These are phyloP conservation scores for Trichoderma asperelloides DNA, from an alignment of 495 filamentous ascomycete genomes.

Conservation along the genomic window DNA sequence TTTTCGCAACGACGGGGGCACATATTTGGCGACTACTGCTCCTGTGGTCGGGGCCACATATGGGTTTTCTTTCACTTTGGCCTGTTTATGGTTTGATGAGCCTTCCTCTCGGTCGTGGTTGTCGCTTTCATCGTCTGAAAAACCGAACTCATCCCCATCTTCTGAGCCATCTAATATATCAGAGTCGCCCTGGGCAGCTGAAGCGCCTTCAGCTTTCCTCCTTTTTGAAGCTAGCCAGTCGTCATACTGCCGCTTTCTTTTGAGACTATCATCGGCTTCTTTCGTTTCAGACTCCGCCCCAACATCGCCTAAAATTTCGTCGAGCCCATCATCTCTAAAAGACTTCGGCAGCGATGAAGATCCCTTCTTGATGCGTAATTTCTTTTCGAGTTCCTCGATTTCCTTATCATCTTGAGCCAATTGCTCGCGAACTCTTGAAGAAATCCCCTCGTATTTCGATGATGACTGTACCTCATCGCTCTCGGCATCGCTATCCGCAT, in stretches of 20 bases:
- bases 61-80: slow-evolving; percentile 39
- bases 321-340: slow-evolving; percentile 79
- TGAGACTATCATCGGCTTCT: slow-evolving; percentile 48
- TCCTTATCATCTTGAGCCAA: slow-evolving; percentile 73
- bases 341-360: slow-evolving; percentile 67
- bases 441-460: slow-evolving; percentile 27
- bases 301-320: slow-evolving; percentile 66
- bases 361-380: slow-evolving; percentile 73
- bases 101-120: slow-evolving; percentile 19
- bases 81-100: slow-evolving; percentile 13
- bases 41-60: slow-evolving; percentile 40
- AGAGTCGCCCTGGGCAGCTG: slow-evolving; percentile 21
- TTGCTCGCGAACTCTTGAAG: slow-evolving; percentile 53
- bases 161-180: slow-evolving; percentile 22
- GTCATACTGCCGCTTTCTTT: slow-evolving; percentile 54
- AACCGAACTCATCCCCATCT: slow-evolving; percentile 34
- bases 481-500: slow-evolving; percentile 12
- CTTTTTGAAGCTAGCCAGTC: slow-evolving; percentile 41
- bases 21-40: slow-evolving; percentile 51
- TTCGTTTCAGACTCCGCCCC: slow-evolving; percentile 43
- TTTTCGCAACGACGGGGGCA: slow-evolving; percentile 76
- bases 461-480: slow-evolving; percentile 15
- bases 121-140: slow-evolving; percentile 19
- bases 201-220: slow-evolving; percentile 32
- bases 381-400: slow-evolving; percentile 82